phyloP scores from a whole-genome alignment of 306 rosid genomes.

The Mimosa bimucronata region DNA sequence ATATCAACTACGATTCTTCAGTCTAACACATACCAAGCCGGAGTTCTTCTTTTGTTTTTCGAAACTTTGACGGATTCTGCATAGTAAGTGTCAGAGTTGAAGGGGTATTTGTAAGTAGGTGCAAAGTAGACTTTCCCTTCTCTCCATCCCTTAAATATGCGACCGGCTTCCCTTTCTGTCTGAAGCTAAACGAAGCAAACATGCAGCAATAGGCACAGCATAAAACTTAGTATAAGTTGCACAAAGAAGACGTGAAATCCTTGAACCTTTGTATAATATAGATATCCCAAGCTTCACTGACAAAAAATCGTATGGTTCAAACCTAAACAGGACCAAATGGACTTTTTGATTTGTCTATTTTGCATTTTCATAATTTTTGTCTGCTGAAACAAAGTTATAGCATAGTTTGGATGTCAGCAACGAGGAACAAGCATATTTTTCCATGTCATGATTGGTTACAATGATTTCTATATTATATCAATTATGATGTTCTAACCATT shows the following conservation, averaged over 20 bases:
- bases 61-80: constrained; percentile 70
- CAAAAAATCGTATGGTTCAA: not conserved
- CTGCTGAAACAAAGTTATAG: not conserved
- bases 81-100: constrained; percentile 81
- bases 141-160: constrained; percentile 86
- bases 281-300: not conserved
- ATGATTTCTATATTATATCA: not conserved
- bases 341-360: not conserved
- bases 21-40: constrained; percentile 73
- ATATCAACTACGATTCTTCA: not conserved
- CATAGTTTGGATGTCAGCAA: not conserved
- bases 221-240: not conserved
- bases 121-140: constrained; percentile 92
- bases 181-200: constrained; percentile 56
- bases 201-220: constrained; percentile 5
- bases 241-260: not conserved
- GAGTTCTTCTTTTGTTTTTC: constrained; percentile 88
- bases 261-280: not conserved
- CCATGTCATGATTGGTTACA: not conserved
- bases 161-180: constrained; percentile 91
- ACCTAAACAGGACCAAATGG: not conserved
- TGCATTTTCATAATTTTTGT: not conserved
- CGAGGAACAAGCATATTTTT: not conserved
- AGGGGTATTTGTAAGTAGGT: constrained; percentile 93
- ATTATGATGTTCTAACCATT: not conserved